Percentiles rank a stretch among this genome's conserved stretches.
Conservation (phyloP, 805 yeast genomes). For the Monosporozyma siamensis region DNA sequence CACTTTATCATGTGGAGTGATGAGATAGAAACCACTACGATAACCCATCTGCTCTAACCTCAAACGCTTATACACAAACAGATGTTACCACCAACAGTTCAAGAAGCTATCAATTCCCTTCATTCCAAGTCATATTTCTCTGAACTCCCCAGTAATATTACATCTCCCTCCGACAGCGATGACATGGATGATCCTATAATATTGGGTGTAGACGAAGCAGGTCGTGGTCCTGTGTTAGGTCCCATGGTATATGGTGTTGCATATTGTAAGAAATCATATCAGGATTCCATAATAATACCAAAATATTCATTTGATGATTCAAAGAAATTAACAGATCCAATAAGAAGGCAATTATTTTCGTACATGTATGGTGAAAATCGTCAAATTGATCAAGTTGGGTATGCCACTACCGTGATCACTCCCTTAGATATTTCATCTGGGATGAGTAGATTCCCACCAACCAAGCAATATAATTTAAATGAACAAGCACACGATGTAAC, state of each 20-base stretch:
- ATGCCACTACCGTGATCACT: constrained; percentile 78
- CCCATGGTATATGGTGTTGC: constrained; percentile 95
- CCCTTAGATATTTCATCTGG: constrained; percentile 82
- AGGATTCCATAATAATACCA: constrained; percentile 37
- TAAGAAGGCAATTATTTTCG: constrained; percentile 53
- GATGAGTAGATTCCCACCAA: constrained; percentile 61
- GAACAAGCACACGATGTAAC: constrained; percentile 97
- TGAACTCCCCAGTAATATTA: constrained; percentile 35
- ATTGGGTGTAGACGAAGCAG: constrained; percentile 96
- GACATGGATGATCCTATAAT: constrained; percentile 32
- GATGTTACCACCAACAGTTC: constrained; percentile 28
- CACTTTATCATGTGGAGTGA: background rate
- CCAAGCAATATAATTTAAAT: constrained; percentile 55
- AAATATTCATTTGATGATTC: constrained; percentile 87
- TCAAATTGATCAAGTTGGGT: constrained; percentile 61
- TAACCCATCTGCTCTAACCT: too few species aligned
- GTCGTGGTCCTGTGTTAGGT: constrained; percentile 95
- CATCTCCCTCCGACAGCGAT: background rate
- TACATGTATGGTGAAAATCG: constrained; percentile 43
- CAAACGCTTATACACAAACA: background rate
- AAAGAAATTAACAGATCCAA: constrained; percentile 67
- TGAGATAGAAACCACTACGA: background rate
- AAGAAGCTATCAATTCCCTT: constrained; percentile 12
- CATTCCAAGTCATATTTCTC: constrained; percentile 43
- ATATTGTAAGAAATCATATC: constrained; percentile 53